phyloP scores from a whole-genome alignment of 1,284 basidiomycete species.

The Somion occarium region DNA sequence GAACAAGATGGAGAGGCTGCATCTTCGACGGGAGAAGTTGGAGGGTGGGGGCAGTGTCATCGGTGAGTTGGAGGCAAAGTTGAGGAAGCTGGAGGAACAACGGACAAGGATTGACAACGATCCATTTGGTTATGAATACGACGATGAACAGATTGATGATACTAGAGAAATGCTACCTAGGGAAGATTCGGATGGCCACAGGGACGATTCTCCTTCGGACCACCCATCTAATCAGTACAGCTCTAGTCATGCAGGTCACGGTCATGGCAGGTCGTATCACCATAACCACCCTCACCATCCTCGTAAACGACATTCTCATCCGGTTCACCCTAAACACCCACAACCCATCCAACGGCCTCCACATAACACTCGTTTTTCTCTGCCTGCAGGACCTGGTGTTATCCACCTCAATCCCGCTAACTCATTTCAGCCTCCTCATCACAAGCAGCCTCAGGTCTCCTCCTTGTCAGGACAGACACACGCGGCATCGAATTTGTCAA shows the following conservation, averaged over 20 bases:
- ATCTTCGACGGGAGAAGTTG: constrained; percentile 52
- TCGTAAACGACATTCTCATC: constrained; percentile 29
- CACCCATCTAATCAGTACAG: constrained; percentile 9
- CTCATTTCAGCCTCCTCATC: constrained; percentile 8
- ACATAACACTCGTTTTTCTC: constrained; percentile 16
- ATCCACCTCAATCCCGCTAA: constrained; percentile 21
- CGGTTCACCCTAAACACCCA: constrained; percentile 12
- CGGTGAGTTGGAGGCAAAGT: constrained; percentile 36
- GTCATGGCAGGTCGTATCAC: constrained; percentile 4
- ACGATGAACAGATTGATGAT: constrained; percentile 14
- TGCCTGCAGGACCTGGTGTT: constrained; percentile 23
- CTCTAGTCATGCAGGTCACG: constrained; percentile 10
- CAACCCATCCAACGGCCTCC: constrained; percentile 22
- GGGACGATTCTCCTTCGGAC: constrained; percentile 1
- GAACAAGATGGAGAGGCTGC: constrained; percentile 46
- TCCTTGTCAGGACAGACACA: background rate
- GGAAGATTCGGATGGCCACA: constrained; percentile 13
- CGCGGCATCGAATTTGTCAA: constrained; percentile 23
- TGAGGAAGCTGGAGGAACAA: constrained; percentile 33
- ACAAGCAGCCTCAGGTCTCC: constrained; percentile 1
- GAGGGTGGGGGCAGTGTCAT: constrained; percentile 37
- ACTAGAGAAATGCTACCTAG: background rate
- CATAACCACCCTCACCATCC: constrained; percentile 11
- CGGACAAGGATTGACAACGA: constrained; percentile 34
- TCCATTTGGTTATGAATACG: constrained; percentile 27